Evolutionary conservation across 257 asterid species (phyloP), one percentile per base, ranked within the genome.

Genomic region (Perilla frutescens): DNA sequence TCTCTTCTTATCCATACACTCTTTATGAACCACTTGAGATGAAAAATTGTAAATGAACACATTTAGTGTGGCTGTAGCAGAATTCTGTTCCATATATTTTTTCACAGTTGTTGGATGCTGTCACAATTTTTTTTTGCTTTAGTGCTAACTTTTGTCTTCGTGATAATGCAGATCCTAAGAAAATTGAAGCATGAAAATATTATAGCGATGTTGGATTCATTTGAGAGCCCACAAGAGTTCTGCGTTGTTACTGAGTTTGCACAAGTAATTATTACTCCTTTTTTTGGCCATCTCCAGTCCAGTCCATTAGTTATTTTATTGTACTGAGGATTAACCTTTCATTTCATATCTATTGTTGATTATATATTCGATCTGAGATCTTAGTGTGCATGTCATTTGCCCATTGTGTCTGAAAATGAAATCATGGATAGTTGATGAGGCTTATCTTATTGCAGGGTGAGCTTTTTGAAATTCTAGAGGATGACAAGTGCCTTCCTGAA

Each of bases 191-290:
- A 95, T 75, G 92, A 85, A 80, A 95, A 95, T 77, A 89, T 92
- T 26, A 92, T 92, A 73, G 98, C 91, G 72, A 95, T 95, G 98
- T 84, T 95, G 47, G 98, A 95, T 80, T 92, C 99, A 31, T 90
- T 95, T 72, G 99, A 95, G 79, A 90, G 90, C 87, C 88, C 96
- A 36, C 99, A 90, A 60, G 99, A 95, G 87, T 95, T 95, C 74
- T 95, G 98, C 69, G 99, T 95, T 65, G 97, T 95, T 69, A 95
- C 99, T 1, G 98, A 95, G 74, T 95, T 95, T 66, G 98, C 95
- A 5, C 98, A 95, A 83, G 98, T 89, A 84, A 75, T 75, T 59
- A 41, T 36, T 54, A 49, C 44, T 56, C 66, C 66, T 40, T n/a
- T 78, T 53, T n/a, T 5, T 10, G 39, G 31, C 58, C 62, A 57